These are phyloP conservation scores for Hericium rajendrae DNA, from an alignment of 768 basidiomycete genomes.

Conservation along the genomic window DNA sequence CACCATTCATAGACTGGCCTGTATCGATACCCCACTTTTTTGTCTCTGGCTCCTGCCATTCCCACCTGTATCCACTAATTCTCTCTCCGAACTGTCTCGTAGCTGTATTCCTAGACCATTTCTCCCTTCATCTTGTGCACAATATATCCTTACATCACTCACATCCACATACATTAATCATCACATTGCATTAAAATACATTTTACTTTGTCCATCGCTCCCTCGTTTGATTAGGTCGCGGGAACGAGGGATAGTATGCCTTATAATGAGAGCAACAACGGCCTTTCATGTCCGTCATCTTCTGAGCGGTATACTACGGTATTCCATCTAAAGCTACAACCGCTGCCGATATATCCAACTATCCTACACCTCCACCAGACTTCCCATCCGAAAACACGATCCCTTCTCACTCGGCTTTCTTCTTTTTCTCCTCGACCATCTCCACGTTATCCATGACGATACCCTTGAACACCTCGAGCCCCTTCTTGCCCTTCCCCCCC, in stretches of 20 bases:
- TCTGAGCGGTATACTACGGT: no score
- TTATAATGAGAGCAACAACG: no score
- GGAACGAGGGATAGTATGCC: no score
- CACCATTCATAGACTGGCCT: no score
- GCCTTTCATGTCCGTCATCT: no score
- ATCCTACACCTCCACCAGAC: background rate
- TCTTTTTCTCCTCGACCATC: slow-evolving; percentile 72
- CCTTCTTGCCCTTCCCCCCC: slow-evolving; percentile 19
- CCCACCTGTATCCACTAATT: background rate
- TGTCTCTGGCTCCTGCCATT: background rate
- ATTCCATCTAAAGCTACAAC: no score
- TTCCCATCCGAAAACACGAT: background rate
- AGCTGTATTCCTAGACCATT: background rate
- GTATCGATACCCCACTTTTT: no score
- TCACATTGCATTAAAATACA: background rate
- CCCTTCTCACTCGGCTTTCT: slow-evolving; percentile 33
- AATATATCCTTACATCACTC: background rate
- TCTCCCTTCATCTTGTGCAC: background rate
- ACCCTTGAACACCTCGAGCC: slow-evolving; percentile 51
- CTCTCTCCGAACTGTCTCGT: slow-evolving; percentile 1
- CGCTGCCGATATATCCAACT: no score
- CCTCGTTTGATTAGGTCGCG: no score
- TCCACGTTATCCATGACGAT: slow-evolving; percentile 65
- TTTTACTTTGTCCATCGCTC: no score
- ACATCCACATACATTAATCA: background rate